Evolutionary conservation across 2,329 filamentous ascomycete genomes (phyloP), one percentile per base, ranked within the genome.

Genomic region (Epichloe coenophiala): DNA sequence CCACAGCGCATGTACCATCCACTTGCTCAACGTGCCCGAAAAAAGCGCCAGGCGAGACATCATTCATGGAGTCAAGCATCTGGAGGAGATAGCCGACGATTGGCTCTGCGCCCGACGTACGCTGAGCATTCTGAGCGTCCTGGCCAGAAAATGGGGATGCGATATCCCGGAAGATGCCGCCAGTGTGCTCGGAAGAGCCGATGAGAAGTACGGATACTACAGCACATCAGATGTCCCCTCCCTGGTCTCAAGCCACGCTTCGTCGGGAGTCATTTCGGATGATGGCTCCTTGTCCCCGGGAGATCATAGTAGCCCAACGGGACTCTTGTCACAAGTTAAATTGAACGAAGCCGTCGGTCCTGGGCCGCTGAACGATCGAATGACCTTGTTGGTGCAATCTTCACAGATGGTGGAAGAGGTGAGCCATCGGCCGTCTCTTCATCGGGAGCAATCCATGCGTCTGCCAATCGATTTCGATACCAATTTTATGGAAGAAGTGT

Each of bases 31-130:
- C 57, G 72, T 97, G 1, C 90, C 90, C 0, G 90, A 96, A 58
- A 93, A 69, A 69, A 93, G 87, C 33, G 88, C 93, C 4, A 84
- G 81, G 60, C 75, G 91, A 58, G 91, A 97, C 65, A 87, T 98
- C 42, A 84, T 87, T 4, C 90, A 96, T 59, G 89, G 91, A 1
- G 77, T 95, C 42, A 91, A 88, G 60, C 88, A 95, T 55, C 77
- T 97, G 1, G 91, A 97, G 65, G 91, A 97, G 61, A 96, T 98
- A 59, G 88, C 88, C 0, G 90, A 96, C 64, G 85, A 89, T 59
- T 98, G 93, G 93, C 78, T 89, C 1, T 93, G 89, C 60, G 91
- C 90, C 9, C 78, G 90, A 49, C 79, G 91, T 12, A 91, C 90
- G 0, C 73, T 97, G 6, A 81, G 82, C 53, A 95, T 97, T 45